A percentile compares a stretch with the other conserved stretches of the same genome.
Conservation (phyloP, 139 green algal genomes). For the Chlorella sp. region DNA sequence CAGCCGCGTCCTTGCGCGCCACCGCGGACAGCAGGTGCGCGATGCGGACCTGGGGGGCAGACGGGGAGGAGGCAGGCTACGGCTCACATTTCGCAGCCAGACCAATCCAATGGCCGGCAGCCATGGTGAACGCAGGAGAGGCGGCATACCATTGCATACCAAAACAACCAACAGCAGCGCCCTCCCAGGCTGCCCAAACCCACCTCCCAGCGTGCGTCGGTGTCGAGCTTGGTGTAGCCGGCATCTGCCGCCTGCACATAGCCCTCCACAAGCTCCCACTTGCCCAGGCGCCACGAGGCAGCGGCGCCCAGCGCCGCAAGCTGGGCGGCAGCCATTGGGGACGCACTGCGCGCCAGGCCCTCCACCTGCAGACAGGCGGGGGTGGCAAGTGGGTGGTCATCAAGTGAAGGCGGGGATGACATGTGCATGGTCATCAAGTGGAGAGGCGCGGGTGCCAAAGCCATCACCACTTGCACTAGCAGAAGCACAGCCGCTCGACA, state of each 20-base stretch:
- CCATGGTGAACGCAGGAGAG: too few relatives aligned
- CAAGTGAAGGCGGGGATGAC: too few relatives aligned
- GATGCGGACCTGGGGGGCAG: conserved; percentile 53
- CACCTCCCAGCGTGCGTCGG: conserved; percentile 70
- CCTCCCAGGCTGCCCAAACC: background rate
- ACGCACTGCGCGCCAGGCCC: conserved; percentile 36
- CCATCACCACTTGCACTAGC: too few relatives aligned
- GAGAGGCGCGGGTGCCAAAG: too few relatives aligned
- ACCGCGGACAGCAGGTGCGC: conserved; percentile 65
- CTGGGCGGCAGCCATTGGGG: conserved; percentile 22
- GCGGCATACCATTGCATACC: background rate
- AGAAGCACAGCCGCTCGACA: too few relatives aligned
- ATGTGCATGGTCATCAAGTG: too few relatives aligned
- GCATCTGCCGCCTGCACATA: conserved; percentile 52
- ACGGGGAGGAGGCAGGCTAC: background rate
- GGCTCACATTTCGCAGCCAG: background rate
- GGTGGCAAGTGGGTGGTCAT: background rate
- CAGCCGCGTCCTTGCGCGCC: conserved; percentile 41
- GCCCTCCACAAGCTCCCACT: conserved; percentile 78
- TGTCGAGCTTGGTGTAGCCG: conserved; percentile 28
- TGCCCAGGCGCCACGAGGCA: conserved; percentile 88
- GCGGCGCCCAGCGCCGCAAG: conserved; percentile 76
- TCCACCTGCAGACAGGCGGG: conserved; percentile 50
- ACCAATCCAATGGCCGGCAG: too few relatives aligned
- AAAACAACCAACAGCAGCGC: background rate